Evolutionary conservation across 2,329 filamentous ascomycete species (phyloP), one percentile per base, ranked within the genome.

Genomic region (Aspergillus quadricinctus): DNA sequence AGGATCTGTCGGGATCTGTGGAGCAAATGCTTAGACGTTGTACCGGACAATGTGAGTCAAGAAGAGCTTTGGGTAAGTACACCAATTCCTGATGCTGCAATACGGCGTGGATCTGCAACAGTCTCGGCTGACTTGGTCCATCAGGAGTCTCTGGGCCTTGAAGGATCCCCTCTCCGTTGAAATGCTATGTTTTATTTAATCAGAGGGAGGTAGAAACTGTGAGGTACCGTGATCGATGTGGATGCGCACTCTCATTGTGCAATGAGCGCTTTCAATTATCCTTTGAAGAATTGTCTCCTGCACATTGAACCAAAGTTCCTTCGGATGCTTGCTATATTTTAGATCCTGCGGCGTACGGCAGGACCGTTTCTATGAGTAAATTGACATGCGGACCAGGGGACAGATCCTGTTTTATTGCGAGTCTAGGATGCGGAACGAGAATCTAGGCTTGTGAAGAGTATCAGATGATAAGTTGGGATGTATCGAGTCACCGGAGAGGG

Each of bases 1-100:
- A 78, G 70, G 65, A 81, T 84, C 61, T 78, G 75, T 52, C 67
- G 62, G 50, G 78, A 82, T 58, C 64, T 84, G 62, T 85, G 82
- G 82, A 70, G 61, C 50, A 64, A 70, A 55, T 78, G 82, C 60
- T 75, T 75, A 56, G 80, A 79, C 48, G 65, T 72, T 29, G 57
- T 84, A 60, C 72, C 77, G 31, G 79, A 81, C 55, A 73, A 71
- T 46, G 77, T 79, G 69, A 73, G 64, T 23, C 74, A 67, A 58
- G 76, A 74, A 52, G 80, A 82, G 61, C 61, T 84, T 40, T 81
- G 80, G 77, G 83, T 78, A 56, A 61, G 58, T 11, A 29, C 19
- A 11, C 2, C 14, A 17, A n/a, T 43, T 28, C 23, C 9, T 41
- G 19, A 37, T 53, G 19, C 35, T 23, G 35, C 19, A 48, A 28